phyloP scores from a whole-genome alignment of 371 early-diverging fungal genomes.

The Mucor irregularis region DNA sequence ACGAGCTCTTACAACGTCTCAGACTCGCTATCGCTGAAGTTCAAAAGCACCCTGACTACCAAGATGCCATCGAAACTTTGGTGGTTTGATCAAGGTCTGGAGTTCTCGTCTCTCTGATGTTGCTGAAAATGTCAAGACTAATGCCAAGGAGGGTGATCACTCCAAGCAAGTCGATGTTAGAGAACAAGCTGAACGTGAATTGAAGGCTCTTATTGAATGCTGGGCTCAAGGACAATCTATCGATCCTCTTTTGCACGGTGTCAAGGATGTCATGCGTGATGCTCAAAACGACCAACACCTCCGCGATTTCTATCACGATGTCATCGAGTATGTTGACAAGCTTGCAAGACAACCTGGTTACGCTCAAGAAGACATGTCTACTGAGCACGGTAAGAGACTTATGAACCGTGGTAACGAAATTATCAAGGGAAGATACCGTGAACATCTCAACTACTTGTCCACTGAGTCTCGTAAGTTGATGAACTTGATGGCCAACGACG shows the following conservation, averaged over 20 bases:
- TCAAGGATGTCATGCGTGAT: conserved; percentile 34
- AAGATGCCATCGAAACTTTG: conserved; percentile 48
- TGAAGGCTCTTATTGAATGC: conserved; percentile 53
- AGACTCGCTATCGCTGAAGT: conserved; percentile 45
- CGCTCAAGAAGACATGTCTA: conserved; percentile 22
- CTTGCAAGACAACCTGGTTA: conserved; percentile 34
- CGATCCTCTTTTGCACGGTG: conserved; percentile 39
- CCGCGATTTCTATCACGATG: conserved; percentile 32
- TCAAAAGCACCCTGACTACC: conserved; percentile 54
- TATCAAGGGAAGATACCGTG: conserved; percentile 24
- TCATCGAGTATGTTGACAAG: conserved; percentile 24
- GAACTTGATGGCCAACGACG: conserved; percentile 36
- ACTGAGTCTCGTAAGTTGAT: conserved; percentile 19
- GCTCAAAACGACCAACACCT: conserved; percentile 35
- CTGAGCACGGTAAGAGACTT: conserved; percentile 30
- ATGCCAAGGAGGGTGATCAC: conserved; percentile 10
- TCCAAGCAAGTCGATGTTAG: conserved; percentile 12
- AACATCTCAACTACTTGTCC: conserved; percentile 22
- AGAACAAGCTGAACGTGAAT: conserved; percentile 38
- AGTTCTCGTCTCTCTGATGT: conserved; percentile 28
- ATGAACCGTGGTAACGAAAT: conserved; percentile 26
- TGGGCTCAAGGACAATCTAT: conserved; percentile 56
- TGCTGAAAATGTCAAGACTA: conserved; percentile 6
- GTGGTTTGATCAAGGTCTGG: conserved; percentile 43
- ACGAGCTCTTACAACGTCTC: conserved; percentile 46